Conservation (phyloP, 345 rosid species). For the Anastatica hierochuntica region DNA sequence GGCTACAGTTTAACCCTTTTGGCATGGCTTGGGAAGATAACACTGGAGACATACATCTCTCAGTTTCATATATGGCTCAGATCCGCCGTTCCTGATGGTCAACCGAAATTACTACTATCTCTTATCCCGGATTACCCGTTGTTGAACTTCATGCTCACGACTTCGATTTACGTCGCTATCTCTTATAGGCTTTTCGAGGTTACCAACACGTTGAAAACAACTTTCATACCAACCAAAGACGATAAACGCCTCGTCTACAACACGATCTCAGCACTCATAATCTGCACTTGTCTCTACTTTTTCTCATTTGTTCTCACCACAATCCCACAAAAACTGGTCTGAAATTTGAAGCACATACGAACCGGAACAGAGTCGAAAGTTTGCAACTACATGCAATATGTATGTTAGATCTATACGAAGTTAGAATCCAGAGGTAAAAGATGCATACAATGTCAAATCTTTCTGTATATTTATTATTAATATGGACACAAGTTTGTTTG, state of each 20-base stretch:
- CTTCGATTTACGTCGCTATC: conserved; percentile 65
- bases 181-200: conserved; percentile 85
- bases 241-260: conserved; percentile 66
- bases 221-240: conserved; percentile 85
- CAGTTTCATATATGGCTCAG: conserved; percentile 97
- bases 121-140: conserved; percentile 78
- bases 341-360: too few relatives aligned
- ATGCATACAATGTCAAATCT: too few relatives aligned
- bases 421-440: too few relatives aligned
- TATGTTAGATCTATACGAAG: too few relatives aligned
- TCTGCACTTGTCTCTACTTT: conserved; percentile 54
- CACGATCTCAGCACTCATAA: conserved; percentile 40
- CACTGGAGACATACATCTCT: conserved; percentile 84
- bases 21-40: conserved; percentile 96
- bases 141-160: conserved; percentile 93
- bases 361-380: too few relatives aligned
- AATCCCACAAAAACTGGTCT: conserved; percentile 78
- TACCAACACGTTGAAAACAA: conserved; percentile 72
- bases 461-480: too few relatives aligned
- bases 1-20: conserved; percentile 82
- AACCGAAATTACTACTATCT: conserved; percentile 88
- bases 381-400: too few relatives aligned
- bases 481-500: too few relatives aligned
- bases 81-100: conserved; percentile 50
- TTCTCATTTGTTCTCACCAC: conserved; percentile 53